Conservation (phyloP, 2,329 filamentous ascomycete genomes). For the Cladosporium sp. region DNA sequence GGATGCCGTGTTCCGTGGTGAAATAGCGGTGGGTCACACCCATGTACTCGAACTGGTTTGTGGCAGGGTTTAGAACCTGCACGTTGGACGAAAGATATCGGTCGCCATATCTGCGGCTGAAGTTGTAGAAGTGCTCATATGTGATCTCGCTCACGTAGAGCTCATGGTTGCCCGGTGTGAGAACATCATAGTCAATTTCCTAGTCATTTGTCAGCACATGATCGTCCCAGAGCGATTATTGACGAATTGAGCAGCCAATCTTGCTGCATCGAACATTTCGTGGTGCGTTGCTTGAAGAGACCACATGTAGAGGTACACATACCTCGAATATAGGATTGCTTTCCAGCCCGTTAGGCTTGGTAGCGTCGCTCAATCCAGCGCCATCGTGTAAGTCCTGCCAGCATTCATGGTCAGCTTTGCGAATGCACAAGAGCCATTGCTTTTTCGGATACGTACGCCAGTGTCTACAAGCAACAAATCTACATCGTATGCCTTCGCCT, state of each 20-base stretch:
- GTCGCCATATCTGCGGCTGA: slow-evolving; percentile 55
- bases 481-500: slow-evolving; percentile 53
- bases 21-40: slow-evolving; percentile 49
- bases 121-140: slow-evolving; percentile 58
- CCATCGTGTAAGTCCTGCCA: slow-evolving; percentile 61
- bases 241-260: no score
- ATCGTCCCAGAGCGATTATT: background rate
- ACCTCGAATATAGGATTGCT: slow-evolving; percentile 50
- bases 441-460: slow-evolving; percentile 35
- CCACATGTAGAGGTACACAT: background rate
- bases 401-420: background rate
- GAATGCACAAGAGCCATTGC: background rate
- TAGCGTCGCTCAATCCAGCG: slow-evolving; percentile 59
- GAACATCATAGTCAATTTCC: slow-evolving; percentile 50
- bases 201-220: background rate
- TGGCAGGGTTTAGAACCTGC: slow-evolving; percentile 43
- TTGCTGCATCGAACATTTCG: background rate
- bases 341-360: slow-evolving; percentile 52
- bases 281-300: no score
- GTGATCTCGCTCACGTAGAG: slow-evolving; percentile 60
- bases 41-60: slow-evolving; percentile 42
- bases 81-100: slow-evolving; percentile 53
- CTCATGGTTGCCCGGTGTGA: slow-evolving; percentile 57
- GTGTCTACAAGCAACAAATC: slow-evolving; percentile 60
- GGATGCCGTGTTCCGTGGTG: slow-evolving; percentile 45